Evolutionary conservation across 208 protist genomes (phyloP), one percentile per base, ranked within the genome.

Genomic region (Herpetomonas samuelpessoai): DNA sequence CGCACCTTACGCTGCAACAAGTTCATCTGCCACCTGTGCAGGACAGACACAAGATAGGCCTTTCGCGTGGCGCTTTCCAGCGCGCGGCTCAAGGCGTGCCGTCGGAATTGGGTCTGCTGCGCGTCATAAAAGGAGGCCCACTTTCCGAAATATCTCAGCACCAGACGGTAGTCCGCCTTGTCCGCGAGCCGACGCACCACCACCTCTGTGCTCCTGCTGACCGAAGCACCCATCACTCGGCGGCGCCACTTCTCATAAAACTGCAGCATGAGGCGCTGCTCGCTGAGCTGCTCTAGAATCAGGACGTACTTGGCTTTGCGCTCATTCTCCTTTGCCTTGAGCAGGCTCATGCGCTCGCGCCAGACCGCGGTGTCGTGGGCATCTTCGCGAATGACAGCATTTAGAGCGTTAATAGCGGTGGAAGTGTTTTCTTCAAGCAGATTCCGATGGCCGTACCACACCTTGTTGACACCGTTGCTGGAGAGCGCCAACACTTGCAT

Each of bases 391-490:
- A 96, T 83, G 45, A 94, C 71, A 25, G 65, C 57, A 22, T 92
- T 72, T 16, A 96, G 62, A 0, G 61, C 49, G 14, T 64, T 22
- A 26, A 92, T 83, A 21, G 86, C 79, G 29, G 76, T 31, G 16
- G 67, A 55, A 48, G 93, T 56, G 18, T 68, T 48, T 21, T 91
- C 85, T 60, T 95, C 88, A 10, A 91, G 41, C 0, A 52, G 64
- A 59, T 96, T 96, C 45, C 71, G 64, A 47, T 88, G 81, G 19
- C 68, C 74, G 68, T 86, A 91, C 88, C 91, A 96, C 3, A 93
- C 75, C 55, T 88, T 93, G 70, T 93, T 96, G 4, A 90, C 67
- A 18, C 86, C 86, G 65, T 92, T 92, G 71, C 83, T 94, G 18
- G 86, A 86, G 7, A 96, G 58, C 10, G 82, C 80, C 10, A 93